Percentiles rank a stretch among this genome's conserved stretches.
Conservation (phyloP, 2,329 filamentous ascomycete species). For the Mollisia scopiformis region DNA sequence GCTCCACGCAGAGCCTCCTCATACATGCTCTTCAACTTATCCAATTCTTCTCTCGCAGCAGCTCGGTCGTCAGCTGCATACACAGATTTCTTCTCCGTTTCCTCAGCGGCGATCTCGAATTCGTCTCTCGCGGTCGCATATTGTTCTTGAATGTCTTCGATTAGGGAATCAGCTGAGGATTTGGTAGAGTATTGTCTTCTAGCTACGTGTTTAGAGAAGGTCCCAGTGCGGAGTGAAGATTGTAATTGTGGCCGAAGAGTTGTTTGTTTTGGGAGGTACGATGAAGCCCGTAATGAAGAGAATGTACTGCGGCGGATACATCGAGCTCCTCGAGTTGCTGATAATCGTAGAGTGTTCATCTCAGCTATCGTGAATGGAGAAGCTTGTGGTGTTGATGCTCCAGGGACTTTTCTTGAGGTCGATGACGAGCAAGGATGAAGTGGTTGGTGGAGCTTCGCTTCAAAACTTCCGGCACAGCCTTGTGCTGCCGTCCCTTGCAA, state of each 20-base stretch:
- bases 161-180: slow-evolving; percentile 27
- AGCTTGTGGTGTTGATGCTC: not conserved
- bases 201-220: not conserved
- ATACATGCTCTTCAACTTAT: slow-evolving; percentile 39
- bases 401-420: not conserved
- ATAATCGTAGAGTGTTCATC: slow-evolving; percentile 26
- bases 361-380: not conserved
- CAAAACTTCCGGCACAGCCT: slow-evolving; percentile 2
- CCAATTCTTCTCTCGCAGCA: slow-evolving; percentile 47
- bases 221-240: not conserved
- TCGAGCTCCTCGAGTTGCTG: slow-evolving; percentile 17
- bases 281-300: not conserved
- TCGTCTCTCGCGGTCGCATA: slow-evolving; percentile 50
- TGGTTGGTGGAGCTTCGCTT: not conserved
- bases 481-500: not conserved
- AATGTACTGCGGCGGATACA: slow-evolving; percentile 11
- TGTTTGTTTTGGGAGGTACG: not conserved
- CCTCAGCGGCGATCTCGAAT: slow-evolving; percentile 51
- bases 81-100: slow-evolving; percentile 46
- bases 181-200: slow-evolving; percentile 16
- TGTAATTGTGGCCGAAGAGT: not conserved
- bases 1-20: slow-evolving; percentile 37
- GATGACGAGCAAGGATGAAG: slow-evolving; percentile 3
- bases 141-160: slow-evolving; percentile 34
- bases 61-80: slow-evolving; percentile 49